A percentile compares a stretch with the other conserved stretches of the same genome.
Evolutionary conservation across 805 yeast species (phyloP).

Genomic region (Cyberlindnera xylosilytica): DNA sequence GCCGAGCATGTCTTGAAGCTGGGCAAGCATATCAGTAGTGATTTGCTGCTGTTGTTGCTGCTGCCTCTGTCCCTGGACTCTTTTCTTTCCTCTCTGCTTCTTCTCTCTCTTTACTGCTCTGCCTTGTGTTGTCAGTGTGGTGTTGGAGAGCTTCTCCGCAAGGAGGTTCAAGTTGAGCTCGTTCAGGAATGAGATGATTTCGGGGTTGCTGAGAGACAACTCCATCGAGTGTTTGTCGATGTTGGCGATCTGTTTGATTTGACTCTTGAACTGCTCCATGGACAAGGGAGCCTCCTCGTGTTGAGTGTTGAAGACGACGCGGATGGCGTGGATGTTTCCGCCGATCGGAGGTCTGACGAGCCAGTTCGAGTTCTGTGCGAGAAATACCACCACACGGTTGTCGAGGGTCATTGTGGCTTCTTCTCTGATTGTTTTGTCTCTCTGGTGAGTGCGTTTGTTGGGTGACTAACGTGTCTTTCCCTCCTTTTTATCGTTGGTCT

Average conservation of each 20-base stretch:
- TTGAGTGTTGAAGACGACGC: conserved; percentile 14
- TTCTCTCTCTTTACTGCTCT: conserved; percentile 2
- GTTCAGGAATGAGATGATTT: conserved; percentile 19
- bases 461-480: too few relatives aligned
- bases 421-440: neutral
- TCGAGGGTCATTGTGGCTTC: neutral
- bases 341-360: conserved; percentile 15
- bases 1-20: conserved; percentile 4
- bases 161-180: conserved; percentile 12
- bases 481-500: too few relatives aligned
- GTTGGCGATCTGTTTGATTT: conserved; percentile 4
- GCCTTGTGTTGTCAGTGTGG: neutral
- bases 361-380: conserved; percentile 10
- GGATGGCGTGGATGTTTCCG: conserved; percentile 15
- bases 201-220: conserved; percentile 4
- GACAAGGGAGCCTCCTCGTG: neutral
- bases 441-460: neutral
- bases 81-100: conserved; percentile 1
- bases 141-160: neutral
- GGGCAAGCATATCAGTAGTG: neutral
- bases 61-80: neutral
- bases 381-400: conserved; percentile 10
- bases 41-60: neutral
- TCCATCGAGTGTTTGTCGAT: conserved; percentile 15
- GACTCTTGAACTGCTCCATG: conserved; percentile 8